These are phyloP conservation scores for Cystobasidium slooffiae DNA, from an alignment of 1,284 basidiomycete species.

Conservation along the genomic window DNA sequence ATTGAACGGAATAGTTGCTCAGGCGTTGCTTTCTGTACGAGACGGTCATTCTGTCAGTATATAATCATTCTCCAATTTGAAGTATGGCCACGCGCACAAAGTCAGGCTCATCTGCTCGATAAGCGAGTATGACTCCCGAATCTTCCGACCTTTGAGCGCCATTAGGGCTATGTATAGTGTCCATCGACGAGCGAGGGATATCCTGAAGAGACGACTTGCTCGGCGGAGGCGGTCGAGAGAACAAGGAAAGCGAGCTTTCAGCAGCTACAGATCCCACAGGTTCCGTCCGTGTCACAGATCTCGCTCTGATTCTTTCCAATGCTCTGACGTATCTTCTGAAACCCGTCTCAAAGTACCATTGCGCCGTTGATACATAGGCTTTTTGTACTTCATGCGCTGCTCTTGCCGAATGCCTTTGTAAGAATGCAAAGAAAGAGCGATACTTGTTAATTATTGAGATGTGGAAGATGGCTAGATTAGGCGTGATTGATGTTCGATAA, in stretches of 20 bases:
- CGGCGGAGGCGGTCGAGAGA: conserved; percentile 48
- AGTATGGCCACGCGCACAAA: conserved; percentile 64
- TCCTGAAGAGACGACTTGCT: conserved; percentile 41
- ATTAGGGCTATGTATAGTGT: conserved; percentile 24
- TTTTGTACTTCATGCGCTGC: conserved; percentile 89
- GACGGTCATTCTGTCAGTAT: conserved; percentile 3
- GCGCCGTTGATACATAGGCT: conserved; percentile 79
- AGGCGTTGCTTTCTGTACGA: conserved; percentile 72
- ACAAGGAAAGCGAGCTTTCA: conserved; percentile 26
- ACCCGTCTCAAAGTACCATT: conserved; percentile 94
- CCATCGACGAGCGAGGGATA: conserved; percentile 25
- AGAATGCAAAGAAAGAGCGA: conserved; percentile 78
- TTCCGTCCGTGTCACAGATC: conserved; percentile 47
- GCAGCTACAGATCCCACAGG: conserved; percentile 43
- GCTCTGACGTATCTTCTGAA: conserved; percentile 87
- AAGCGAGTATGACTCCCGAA: conserved; percentile 75
- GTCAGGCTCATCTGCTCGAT: conserved; percentile 81
- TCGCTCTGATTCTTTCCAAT: conserved; percentile 74
- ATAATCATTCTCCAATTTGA: conserved; percentile 1
- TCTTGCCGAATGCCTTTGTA: conserved; percentile 77
- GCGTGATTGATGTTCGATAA: conserved; percentile 79
- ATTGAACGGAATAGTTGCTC: conserved; percentile 80
- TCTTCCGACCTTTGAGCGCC: conserved; percentile 60
- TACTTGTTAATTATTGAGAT: conserved; percentile 85
- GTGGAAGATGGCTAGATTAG: conserved; percentile 92